These are phyloP conservation scores for Phialocephala sp. DNA, from an alignment of 2,329 filamentous ascomycete species.

Conservation along the genomic window DNA sequence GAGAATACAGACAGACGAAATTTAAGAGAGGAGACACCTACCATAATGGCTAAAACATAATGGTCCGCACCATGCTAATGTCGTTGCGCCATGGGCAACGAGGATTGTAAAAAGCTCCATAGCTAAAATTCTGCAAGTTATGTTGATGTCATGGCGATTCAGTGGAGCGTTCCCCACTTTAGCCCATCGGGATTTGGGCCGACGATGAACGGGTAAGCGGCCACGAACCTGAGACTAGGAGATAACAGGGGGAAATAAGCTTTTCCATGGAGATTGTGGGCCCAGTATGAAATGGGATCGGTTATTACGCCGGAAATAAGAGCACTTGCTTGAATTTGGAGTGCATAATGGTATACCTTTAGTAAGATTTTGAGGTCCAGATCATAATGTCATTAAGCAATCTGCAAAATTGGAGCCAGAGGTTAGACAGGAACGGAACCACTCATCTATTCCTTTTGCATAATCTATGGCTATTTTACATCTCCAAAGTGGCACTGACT, in stretches of 20 bases:
- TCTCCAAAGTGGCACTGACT: neutral
- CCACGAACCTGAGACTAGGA: neutral
- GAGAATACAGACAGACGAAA: neutral
- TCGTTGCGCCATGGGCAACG: neutral
- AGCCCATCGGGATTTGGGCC: neutral
- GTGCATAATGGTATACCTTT: neutral
- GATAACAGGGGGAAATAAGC: neutral
- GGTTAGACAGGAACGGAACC: neutral
- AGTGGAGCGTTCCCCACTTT: neutral
- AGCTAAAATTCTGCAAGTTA: neutral
- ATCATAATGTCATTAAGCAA: neutral
- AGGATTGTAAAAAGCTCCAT: neutral
- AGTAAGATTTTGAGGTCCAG: neutral
- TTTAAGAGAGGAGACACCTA: neutral
- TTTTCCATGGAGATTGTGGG: neutral
- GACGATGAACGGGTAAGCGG: neutral
- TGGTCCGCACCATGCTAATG: neutral
- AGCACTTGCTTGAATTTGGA: neutral
- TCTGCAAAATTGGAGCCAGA: neutral
- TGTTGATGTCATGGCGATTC: constrained; percentile 2
- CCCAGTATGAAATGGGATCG: neutral
- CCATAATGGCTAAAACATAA: neutral
- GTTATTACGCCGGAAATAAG: neutral
- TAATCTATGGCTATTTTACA: constrained; percentile 29
- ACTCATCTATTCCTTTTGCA: constrained; percentile 14